Evolutionary conservation across 257 asterid species (phyloP), one percentile per base, ranked within the genome.

Genomic region (Capsicum chinense): DNA sequence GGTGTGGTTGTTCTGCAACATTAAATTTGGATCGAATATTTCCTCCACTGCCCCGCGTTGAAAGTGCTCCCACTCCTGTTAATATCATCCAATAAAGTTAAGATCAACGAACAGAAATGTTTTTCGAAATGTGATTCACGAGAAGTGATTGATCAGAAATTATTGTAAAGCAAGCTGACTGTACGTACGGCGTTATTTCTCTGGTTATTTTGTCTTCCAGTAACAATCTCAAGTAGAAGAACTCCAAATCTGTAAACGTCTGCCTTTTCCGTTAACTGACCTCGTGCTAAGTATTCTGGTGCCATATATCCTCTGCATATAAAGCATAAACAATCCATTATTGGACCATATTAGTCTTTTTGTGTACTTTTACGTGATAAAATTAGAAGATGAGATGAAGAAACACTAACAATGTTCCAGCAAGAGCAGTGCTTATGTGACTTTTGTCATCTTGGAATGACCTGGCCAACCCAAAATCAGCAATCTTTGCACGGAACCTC

Each of bases 371-470:
- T 11, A 11, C 5, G 58, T 59, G 7, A 21, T n/a, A 42, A 13
- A 17, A 44, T 3, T 17, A 35, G 11, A 56, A 73, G 26, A 14
- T 52, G 58, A 58, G 13, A 48, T 0, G 12, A 16, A 5, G 50
- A 37, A 6, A 4, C 26, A 69, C 90, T 83, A 35, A 89, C 92
- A 90, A 71, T 37, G 89, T 90, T 67, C 90, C 91, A 7, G 92
- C 92, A 83, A 90, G 85, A 56, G 88, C 91, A 10, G 91, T 90
- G 69, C 91, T 90, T 66, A 88, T 84, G 80, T 90, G 92, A 83
- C 91, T 90, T 88, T 90, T 79, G 83, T 88, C 92, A 81, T 84
- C 91, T 85, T 88, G 90, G 69, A 90, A 88, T 57, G 88, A 90
- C 35, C 91, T 90, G 0, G 92, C 92, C 66, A 90, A 78, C 44